A percentile compares a stretch with the other conserved stretches of the same genome.
phyloP scores from a whole-genome alignment of 768 basidiomycete genomes.

The Naematelia aurantialba region DNA sequence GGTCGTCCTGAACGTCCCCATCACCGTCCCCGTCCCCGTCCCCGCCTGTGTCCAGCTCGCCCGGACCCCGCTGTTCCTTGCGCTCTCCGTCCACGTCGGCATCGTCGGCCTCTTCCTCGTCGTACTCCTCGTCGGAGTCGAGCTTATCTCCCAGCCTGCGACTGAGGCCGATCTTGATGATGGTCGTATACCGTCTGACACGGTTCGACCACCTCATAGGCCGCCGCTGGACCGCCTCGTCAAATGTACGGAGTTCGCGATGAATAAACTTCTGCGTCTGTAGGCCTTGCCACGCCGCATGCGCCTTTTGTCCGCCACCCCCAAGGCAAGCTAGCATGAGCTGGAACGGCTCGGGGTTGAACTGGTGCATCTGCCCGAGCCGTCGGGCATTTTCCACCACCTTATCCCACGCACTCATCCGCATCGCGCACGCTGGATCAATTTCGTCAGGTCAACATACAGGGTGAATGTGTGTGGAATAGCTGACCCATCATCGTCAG shows the following conservation, averaged over 20 bases:
- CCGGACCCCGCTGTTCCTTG: constrained; percentile 5
- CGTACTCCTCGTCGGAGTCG: constrained; percentile 35
- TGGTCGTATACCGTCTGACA: constrained; percentile 19
- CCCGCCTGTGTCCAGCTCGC: constrained; percentile 25
- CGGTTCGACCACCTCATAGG: neutral
- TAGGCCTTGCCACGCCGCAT: constrained; percentile 71
- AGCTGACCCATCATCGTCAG: constrained; percentile 70
- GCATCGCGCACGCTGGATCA: constrained; percentile 66
- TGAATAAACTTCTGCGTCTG: constrained; percentile 79
- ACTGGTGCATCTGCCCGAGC: constrained; percentile 70
- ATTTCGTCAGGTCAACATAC: no score
- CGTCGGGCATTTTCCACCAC: constrained; percentile 74
- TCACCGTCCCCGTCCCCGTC: neutral
- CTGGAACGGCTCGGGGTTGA: constrained; percentile 79
- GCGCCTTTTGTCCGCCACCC: constrained; percentile 62
- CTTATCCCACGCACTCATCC: constrained; percentile 57
- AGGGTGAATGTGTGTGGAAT: neutral
- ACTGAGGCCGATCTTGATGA: constrained; percentile 2
- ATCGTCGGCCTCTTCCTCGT: constrained; percentile 46
- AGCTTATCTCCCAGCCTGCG: constrained; percentile 16
- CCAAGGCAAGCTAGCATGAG: constrained; percentile 70
- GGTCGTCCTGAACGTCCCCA: neutral
- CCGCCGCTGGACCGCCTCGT: constrained; percentile 53
- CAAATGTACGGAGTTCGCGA: constrained; percentile 69
- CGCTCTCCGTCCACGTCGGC: constrained; percentile 35